These are phyloP conservation scores for Ceriops tagal DNA, from an alignment of 345 rosid species.

Conservation along the genomic window DNA sequence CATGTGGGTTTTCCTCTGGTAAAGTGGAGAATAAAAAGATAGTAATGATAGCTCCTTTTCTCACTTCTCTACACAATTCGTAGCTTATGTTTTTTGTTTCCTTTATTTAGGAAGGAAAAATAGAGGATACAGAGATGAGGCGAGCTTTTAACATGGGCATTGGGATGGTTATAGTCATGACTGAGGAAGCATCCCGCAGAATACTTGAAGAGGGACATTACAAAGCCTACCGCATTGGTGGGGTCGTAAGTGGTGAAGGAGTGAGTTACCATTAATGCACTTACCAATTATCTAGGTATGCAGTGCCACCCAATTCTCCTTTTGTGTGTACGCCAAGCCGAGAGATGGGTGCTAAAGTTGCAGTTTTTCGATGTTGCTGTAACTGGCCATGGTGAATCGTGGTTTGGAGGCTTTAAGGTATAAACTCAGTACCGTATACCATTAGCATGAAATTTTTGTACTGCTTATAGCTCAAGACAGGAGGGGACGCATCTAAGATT, in stretches of 20 bases:
- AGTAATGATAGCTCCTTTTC: no score
- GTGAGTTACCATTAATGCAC: constrained; percentile 48
- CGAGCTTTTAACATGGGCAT: constrained; percentile 91
- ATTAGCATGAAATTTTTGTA: no score
- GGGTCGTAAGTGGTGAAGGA: constrained; percentile 63
- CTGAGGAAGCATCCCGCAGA: constrained; percentile 52
- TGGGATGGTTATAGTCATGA: constrained; percentile 80
- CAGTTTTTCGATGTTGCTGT: no score
- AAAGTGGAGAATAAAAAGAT: neutral
- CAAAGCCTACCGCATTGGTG: constrained; percentile 62
- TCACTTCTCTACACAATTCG: neutral
- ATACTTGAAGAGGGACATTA: constrained; percentile 36
- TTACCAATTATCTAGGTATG: no score
- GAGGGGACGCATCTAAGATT: no score
- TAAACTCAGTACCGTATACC: no score
- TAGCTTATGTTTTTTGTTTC: neutral
- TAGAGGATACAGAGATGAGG: constrained; percentile 83
- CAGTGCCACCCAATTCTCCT: no score
- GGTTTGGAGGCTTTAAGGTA: no score
- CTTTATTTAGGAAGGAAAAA: constrained; percentile 53
- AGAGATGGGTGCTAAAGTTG: no score
- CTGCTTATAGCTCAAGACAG: no score
- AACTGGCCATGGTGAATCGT: no score
- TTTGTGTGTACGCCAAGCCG: no score
- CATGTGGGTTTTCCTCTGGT: neutral